Conservation (phyloP, 2,329 filamentous ascomycete species). For the Fusarium clavum region DNA sequence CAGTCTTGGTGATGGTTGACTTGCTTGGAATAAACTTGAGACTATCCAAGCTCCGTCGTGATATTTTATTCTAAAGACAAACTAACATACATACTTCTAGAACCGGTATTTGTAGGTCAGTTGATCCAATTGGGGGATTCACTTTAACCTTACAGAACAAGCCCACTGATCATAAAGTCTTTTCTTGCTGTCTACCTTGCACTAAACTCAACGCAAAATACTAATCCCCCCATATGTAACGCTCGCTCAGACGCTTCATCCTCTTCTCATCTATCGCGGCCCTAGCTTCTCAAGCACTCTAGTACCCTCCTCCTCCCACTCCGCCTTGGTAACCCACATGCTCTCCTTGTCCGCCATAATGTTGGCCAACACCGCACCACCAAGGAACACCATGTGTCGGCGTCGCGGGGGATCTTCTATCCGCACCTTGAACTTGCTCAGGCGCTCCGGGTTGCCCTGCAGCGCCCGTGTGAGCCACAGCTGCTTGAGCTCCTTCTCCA, state of each 20-base stretch:
- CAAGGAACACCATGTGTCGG: conserved; percentile 99
- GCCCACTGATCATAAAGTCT: conserved; percentile 23
- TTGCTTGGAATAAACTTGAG: not conserved
- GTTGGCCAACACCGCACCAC: conserved; percentile 95
- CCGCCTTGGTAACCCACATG: conserved; percentile 98
- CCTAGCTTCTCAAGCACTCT: conserved; percentile 92
- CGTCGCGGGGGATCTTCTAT: conserved; percentile 97
- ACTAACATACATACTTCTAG: too few relatives aligned
- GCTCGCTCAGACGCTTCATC: conserved; percentile 14
- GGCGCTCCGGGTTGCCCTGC: conserved; percentile 88
- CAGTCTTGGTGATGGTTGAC: conserved; percentile 2
- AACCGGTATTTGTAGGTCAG: too few relatives aligned
- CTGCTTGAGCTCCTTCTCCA: conserved; percentile 99
- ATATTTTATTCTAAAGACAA: too few relatives aligned
- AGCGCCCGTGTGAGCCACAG: conserved; percentile 95
- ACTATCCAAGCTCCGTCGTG: too few relatives aligned
- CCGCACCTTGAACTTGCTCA: conserved; percentile 99
- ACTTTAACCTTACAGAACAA: not conserved
- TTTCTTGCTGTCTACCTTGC: conserved; percentile 43
- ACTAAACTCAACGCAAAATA: conserved; percentile 39
- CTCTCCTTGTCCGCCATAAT: conserved; percentile 99
- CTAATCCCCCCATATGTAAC: conserved; percentile 26
- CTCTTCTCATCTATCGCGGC: conserved; percentile 70
- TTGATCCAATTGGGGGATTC: too few relatives aligned
- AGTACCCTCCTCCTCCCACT: conserved; percentile 94